Percentiles rank a stretch among this genome's conserved stretches.
These are phyloP conservation scores for Coleophoma crateriformis DNA, from an alignment of 2,329 filamentous ascomycete genomes.

Conservation along the genomic window DNA sequence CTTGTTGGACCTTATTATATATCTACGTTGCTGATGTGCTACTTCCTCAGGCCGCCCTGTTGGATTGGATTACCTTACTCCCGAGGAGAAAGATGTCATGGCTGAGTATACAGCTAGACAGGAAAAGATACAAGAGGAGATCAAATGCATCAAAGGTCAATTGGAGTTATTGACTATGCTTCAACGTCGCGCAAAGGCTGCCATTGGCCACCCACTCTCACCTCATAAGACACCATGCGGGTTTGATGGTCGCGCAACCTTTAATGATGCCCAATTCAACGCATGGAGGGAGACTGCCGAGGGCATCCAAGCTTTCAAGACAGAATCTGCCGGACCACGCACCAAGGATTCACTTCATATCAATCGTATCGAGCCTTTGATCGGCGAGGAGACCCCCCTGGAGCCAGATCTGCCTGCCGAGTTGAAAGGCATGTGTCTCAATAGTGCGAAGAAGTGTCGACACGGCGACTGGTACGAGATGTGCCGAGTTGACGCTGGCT, in stretches of 20 bases:
- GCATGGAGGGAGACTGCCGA: conserved; percentile 18
- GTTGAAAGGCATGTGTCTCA: conserved; percentile 21
- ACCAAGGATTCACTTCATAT: conserved; percentile 17
- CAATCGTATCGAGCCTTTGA: conserved; percentile 8
- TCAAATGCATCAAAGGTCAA: conserved; percentile 13
- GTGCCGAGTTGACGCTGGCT: conserved; percentile 14
- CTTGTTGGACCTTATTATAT: not conserved
- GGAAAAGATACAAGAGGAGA: conserved; percentile 9
- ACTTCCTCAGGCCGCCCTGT: conserved; percentile 13
- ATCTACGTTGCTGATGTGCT: not conserved
- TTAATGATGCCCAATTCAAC: conserved; percentile 22
- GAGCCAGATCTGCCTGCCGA: conserved; percentile 8
- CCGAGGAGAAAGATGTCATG: conserved; percentile 18
- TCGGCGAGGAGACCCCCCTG: conserved; percentile 10
- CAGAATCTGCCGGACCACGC: conserved; percentile 20
- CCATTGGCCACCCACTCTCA: conserved; percentile 12
- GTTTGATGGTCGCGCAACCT: conserved; percentile 23
- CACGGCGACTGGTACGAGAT: conserved; percentile 19
- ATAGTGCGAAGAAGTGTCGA: conserved; percentile 17
- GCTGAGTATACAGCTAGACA: conserved; percentile 14
- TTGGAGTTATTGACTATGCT: conserved; percentile 19
- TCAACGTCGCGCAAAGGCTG: conserved; percentile 15
- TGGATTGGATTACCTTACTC: conserved; percentile 20
- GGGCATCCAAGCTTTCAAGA: conserved; percentile 16
- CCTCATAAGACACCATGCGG: conserved; percentile 21